Evolutionary conservation across 1,284 basidiomycete genomes (phyloP), one percentile per base, ranked within the genome.

Genomic region (Pseudozyma hubeiensis): DNA sequence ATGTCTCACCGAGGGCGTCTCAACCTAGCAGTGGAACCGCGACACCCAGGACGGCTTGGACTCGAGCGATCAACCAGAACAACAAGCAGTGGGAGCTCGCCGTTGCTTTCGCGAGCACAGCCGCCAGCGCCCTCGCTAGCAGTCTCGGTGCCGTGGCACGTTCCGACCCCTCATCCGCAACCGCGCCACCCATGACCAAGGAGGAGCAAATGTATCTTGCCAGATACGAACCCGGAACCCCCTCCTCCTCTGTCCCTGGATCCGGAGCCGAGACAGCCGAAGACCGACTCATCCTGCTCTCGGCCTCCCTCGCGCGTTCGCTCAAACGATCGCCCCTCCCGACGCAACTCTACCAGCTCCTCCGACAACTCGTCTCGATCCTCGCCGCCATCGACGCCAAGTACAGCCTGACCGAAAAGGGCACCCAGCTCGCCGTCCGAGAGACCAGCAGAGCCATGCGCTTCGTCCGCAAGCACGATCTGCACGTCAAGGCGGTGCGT

Each of bases 71-170:
- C 53, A 51, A 44, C 47, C 70, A 68, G 55, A 68, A 68, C 57
- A 65, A 65, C 59, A 59, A 64, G 46, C 76, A 78, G 55, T 78
- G 76, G 76, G 76, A 78, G 45, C 47, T 78, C 3, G 61, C 72
- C 13, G 69, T 66, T 9, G 73, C 76, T 1, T 72, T 78, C 31
- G 76, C 76, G 4, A 59, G 56, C 37, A 69, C 73, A 0, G 73
- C 73, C 13, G 76, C 76, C 0, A 69, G 59, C 14, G 73, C 72
- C 3, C 51, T 78, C 0, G 74, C 74, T 4, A 60, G 51, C 33
- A 75, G 73, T 48, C 53, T 78, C 1, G 66, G 73, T 7, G 64
- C 68, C 5, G 68, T 75, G 1, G 75, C 64, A 4, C 52, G 56
- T 10, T 16, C 40, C 13, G 40, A 16, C 11, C 10, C 16, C 10